Base-by-base conservation (phyloP, 176 grass and related monocot genomes). In the Thalia dealbata region DNA sequence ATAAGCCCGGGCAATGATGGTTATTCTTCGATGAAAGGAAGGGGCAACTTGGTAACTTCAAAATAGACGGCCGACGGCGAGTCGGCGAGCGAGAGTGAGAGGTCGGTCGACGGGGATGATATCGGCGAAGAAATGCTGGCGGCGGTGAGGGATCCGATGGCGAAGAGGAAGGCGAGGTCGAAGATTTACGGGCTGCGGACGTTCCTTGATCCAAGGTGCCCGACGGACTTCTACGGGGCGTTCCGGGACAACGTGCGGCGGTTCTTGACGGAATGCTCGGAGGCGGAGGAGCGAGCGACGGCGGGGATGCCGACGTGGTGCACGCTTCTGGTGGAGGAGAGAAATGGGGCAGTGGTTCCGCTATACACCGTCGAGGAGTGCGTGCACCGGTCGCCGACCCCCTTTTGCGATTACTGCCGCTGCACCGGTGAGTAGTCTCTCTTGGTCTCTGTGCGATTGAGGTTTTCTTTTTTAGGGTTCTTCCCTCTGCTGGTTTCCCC, bases 181-280 rank as follows among this genome's bases (percentile, higher is more conserved):
- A 84, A 44, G 30, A 79, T 83, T 52, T 91, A 91, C 83, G 85
- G 82, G 71, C 71, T 91, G 52, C 78, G 82, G 60, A 84, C 84
- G 44, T 91, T 91, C 82, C 82, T 84, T 6, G 89, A 83, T 55
- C 52, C 35, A 44, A 77, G 82, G 32, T 83, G 25, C 84, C 58
- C 73, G 22, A 82, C 79, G 10, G 71, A 60, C 27, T 84, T 91
- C 52, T 45, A 73, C 70, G 83, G 83, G 38, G 78, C 89, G 67
- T 91, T 91, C 80, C 78, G 89, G 83, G 85, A 88, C 72, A 91
- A 88, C 71, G 82, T 88, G 24, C 83, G 75, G 78, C 79, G 60
- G 23, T 84, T 91, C 19, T 64, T 91, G 21, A 61, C 29, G 62
- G 85, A 81, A 71, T 92, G 89, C 80, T 72, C 14, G 27, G 72